Percentiles rank a stretch among this genome's conserved stretches.
Conservation (phyloP, 2,329 filamentous ascomycete genomes). For the Xylaria sp. region DNA sequence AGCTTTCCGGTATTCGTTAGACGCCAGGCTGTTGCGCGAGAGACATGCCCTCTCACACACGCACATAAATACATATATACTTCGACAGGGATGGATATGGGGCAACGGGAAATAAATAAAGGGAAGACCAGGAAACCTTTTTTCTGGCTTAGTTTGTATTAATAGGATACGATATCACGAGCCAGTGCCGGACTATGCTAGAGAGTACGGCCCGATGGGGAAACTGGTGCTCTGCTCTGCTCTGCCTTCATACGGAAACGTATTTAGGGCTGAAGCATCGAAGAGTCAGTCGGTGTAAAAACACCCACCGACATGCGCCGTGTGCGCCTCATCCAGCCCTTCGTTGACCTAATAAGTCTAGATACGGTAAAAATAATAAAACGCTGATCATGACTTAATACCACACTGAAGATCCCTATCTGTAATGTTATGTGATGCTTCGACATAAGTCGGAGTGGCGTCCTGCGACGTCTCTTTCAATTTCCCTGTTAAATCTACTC, state of each 20-base stretch:
- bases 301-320: neutral
- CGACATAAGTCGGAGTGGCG: neutral
- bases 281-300: neutral
- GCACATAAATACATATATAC: conserved; percentile 8
- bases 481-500: too few relatives aligned
- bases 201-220: neutral
- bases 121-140: neutral
- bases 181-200: neutral
- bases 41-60: neutral
- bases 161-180: conserved; percentile 16
- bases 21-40: neutral
- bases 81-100: neutral
- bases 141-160: conserved; percentile 20
- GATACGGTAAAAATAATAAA: conserved; percentile 12
- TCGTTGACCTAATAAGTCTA: neutral
- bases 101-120: neutral
- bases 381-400: neutral
- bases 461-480: too few relatives aligned
- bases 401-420: neutral
- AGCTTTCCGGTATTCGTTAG: conserved; percentile 26
- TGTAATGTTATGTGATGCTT: neutral
- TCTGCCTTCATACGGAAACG: neutral
- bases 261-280: neutral
- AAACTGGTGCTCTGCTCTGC: neutral
- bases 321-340: neutral